These are phyloP conservation scores for Papilionanthe hybrid DNA, from an alignment of 116 monocot genomes.

Conservation along the genomic window DNA sequence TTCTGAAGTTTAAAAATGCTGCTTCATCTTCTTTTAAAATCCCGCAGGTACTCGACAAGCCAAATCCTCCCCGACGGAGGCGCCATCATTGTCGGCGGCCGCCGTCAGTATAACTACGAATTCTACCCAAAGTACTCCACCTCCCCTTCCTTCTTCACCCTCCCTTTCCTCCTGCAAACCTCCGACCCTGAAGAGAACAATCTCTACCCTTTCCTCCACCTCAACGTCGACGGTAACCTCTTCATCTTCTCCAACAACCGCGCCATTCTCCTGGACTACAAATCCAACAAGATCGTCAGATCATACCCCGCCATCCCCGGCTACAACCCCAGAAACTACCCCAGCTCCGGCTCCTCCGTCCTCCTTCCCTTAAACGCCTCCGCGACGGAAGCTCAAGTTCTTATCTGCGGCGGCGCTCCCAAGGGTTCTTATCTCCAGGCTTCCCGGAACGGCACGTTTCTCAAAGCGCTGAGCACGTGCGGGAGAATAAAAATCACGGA, in stretches of 20 bases:
- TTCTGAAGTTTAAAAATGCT: too few relatives aligned
- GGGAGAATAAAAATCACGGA: constrained; percentile 35
- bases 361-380: constrained; percentile 45
- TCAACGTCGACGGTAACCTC: constrained; percentile 58
- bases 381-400: constrained; percentile 29
- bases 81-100: constrained; percentile 50
- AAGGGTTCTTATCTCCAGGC: constrained; percentile 33
- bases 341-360: constrained; percentile 67
- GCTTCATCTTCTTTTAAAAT: background rate
- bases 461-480: constrained; percentile 23
- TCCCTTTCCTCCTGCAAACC: constrained; percentile 52
- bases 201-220: constrained; percentile 78
- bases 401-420: constrained; percentile 69
- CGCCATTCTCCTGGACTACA: constrained; percentile 38
- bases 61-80: constrained; percentile 57
- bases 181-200: constrained; percentile 53
- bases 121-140: constrained; percentile 28
- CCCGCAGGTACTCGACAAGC: constrained; percentile 54
- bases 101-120: constrained; percentile 52
- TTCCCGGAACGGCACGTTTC: background rate
- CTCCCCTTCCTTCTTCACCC: background rate
- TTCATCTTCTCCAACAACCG: constrained; percentile 70
- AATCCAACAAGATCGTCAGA: constrained; percentile 13
- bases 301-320: constrained; percentile 38
- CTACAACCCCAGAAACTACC: constrained; percentile 47